Base-by-base conservation (phyloP, 306 rosid genomes). In the Trifolium fragiferum region DNA sequence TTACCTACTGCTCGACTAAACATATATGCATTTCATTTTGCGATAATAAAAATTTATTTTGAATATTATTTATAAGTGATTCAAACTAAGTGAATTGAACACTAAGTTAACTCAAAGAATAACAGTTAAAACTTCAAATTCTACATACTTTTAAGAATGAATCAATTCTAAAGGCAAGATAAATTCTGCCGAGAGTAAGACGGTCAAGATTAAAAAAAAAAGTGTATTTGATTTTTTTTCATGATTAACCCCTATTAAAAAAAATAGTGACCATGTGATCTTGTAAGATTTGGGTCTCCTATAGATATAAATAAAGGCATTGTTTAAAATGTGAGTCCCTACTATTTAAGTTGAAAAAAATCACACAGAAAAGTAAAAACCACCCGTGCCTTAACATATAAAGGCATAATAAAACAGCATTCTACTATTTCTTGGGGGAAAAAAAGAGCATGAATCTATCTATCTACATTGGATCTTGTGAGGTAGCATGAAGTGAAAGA, bases 401-500 rank as follows among this genome's bases (percentile, higher is more conserved):
- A 74, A 16, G 62, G 54, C 65, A 80, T 54, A 54, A 54, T 54
- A 40, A 57, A 80, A 58, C 15, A 79, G 44, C 62, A 74, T 38
- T 9, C 5, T 47, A 68, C 41, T 37, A 67, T 68, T 55, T 65
- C n/a, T 73, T 8, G 11, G 75, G 59, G 47, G 16, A 3, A 18
- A 3, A 2, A 12, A 13, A 38, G 35, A 51, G 35, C 43, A 54
- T 37, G 70, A 38, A 81, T 55, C 81, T 65, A 71, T 64, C 67
- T 81, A 81, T 64, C 84, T 65, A 71, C 75, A 71, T 81, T 10
- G 81, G 66, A 82, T 68, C 71, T 77, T 72, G 81, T 77, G 76
- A 85, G 70, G 68, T 47, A 66, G 41, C 61, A 74, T 18, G 80
- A 51, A 25, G 25, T 66, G 75, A 79, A 83, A 82, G 33, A 77